phyloP scores from a whole-genome alignment of 805 yeast genomes.

The Wickerhamiella cacticola region DNA sequence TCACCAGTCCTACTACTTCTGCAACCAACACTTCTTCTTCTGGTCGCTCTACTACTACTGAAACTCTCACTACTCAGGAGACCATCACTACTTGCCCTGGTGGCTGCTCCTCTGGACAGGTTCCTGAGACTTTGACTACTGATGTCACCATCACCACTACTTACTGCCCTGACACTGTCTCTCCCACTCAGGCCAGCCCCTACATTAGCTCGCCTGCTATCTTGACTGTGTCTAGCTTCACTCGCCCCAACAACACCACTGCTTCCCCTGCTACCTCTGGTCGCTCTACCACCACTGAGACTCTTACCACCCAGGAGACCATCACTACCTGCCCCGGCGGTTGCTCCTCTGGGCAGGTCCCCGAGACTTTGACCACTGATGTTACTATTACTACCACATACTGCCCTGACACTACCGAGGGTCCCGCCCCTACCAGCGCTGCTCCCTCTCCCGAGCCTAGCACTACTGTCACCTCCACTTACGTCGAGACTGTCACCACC shows the following conservation, averaged over 20 bases:
- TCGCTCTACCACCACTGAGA: conserved; percentile 10
- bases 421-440: not conserved
- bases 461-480: not conserved
- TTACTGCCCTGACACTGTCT: conserved; percentile 10
- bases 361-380: conserved; percentile 4
- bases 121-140: conserved; percentile 1
- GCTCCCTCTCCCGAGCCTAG: not conserved
- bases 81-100: conserved; percentile 38
- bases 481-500: not conserved
- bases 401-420: conserved; percentile 8
- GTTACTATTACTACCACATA: conserved; percentile 5
- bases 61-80: conserved; percentile 30
- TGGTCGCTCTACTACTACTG: not conserved
- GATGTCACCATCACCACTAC: conserved; percentile 10
- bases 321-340: conserved; percentile 33
- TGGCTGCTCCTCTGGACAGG: conserved; percentile 7
- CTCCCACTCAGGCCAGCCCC: not conserved
- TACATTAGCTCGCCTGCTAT: not conserved
- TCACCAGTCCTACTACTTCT: not conserved
- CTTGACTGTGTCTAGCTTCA: not conserved
- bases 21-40: not conserved
- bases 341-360: conserved; percentile 4
- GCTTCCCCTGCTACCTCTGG: not conserved
- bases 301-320: conserved; percentile 25
- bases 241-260: not conserved